These are phyloP conservation scores for Lineolata rhizophorae DNA, from an alignment of 495 filamentous ascomycete species.

Conservation along the genomic window DNA sequence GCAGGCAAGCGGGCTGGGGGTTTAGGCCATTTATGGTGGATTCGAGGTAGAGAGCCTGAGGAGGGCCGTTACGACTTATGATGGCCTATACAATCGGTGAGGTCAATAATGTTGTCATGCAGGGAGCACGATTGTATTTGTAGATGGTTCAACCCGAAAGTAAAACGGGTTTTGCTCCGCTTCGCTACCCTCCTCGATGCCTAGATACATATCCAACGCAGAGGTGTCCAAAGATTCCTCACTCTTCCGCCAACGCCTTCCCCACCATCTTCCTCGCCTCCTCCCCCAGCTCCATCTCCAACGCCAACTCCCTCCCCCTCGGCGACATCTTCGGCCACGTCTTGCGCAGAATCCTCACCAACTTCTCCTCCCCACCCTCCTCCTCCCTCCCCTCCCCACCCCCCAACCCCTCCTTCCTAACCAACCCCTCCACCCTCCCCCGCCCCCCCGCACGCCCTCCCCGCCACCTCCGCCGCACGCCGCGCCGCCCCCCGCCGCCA, in stretches of 20 bases:
- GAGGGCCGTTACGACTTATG: too few relatives aligned
- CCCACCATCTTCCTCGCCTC: slow-evolving; percentile 24
- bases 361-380: slow-evolving; percentile 47
- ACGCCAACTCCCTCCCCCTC: slow-evolving; percentile 40
- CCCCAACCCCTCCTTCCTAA: slow-evolving; percentile 43
- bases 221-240: not conserved
- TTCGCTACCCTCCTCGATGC: not conserved
- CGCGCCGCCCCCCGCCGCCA: slow-evolving; percentile 56
- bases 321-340: slow-evolving; percentile 70
- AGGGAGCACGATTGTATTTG: too few relatives aligned
- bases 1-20: not conserved
- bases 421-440: slow-evolving; percentile 34
- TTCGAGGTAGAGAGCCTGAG: too few relatives aligned
- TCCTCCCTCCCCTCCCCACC: slow-evolving; percentile 42
- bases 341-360: slow-evolving; percentile 50
- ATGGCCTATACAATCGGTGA: too few relatives aligned
- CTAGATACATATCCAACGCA: too few relatives aligned
- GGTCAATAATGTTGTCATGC: too few relatives aligned
- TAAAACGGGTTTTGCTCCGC: too few relatives aligned
- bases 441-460: slow-evolving; percentile 27
- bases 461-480: slow-evolving; percentile 39
- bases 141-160: not conserved
- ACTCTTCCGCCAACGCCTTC: slow-evolving; percentile 31
- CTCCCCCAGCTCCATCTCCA: slow-evolving; percentile 27
- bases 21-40: too few relatives aligned